Evolutionary conservation across 164 flowering plant species (phyloP), one percentile per base, ranked within the genome.

Genomic region (Berberis vulgaris): DNA sequence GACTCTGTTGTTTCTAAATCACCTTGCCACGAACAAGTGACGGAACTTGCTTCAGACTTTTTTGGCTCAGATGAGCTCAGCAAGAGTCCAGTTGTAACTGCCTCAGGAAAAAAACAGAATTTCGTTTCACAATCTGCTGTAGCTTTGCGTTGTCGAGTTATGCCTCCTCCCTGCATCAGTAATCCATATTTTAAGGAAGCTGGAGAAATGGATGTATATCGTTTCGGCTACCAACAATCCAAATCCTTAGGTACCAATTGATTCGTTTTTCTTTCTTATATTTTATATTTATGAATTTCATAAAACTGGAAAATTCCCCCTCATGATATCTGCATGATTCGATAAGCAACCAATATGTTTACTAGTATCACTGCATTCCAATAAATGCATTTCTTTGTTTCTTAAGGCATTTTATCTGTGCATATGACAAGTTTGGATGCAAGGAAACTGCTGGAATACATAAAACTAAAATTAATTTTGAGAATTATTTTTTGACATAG

Each of bases 81-180:
- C 7, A 81, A 67, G 59, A 76, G 76, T 64, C 5, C 69, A 43
- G 46, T 56, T 43, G 71, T 11, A 45, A 46, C n/a, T 65, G 80
- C 67, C 65, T 54, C 67, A 12, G 69, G 67, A 63, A 82, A 70
- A 76, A 76, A 57, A 57, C 78, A 68, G 41, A 77, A 67, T 67
- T 87, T 83, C 76, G 90, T 94, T 57, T 79, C 97, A 61, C 95
- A 81, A 63, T 84, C 97, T 66, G 99, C 96, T 0, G 82, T 94
- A 68, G 95, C 97, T 68, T 79, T 94, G 64, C 88, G 97, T 53
- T 91, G 86, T 61, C 84, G 88, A 43, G 96, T 85, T 44, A 82
- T 87, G 86, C 97, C 99, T 61, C 99, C 99, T 58, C 89, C 92
- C 60, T 94, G 99, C 77, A 72, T 94, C 53, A 82, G 71, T 71